Base-by-base conservation (phyloP, 1,284 basidiomycete genomes). In the Sporisorium exsertum region DNA sequence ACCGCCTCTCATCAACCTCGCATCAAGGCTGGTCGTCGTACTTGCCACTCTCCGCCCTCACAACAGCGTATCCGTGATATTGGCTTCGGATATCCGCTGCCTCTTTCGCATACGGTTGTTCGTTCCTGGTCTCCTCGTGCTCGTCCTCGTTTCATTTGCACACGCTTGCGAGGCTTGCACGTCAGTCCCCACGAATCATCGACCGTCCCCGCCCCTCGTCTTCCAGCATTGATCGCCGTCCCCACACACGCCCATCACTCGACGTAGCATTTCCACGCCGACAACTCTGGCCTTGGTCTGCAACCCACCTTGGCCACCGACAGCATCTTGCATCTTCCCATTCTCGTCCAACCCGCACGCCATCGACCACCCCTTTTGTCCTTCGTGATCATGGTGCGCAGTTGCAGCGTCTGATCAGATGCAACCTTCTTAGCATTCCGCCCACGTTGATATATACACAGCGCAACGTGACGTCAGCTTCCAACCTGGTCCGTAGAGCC, bases 391-490 rank as follows among this genome's bases (percentile, higher is more conserved):
- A 49, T 49, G 47, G 26, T 49, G 47, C 47, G 47, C 47, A 18
- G 10, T n/a, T 27, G 47, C n/a, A 29, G 7, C 27, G 16, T 49
- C 47, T 49, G 47, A 49, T 49, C 16, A 27, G 27, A n/a, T 29
- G 27, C 47, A 18, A 8, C n/a, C 16, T 49, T 49, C n/a, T 13
- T n/a, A 16, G 27, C 27, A 18, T 49, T n/a, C 22, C 47, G 4
- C 47, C 47, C 47, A 49, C 47, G 47, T n/a, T 29, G 47, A 29
- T 10, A 5, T 32, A 5, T 32, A 29, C 24, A 47, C n/a, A 16
- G 47, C 27, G 18, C 47, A 49, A 49, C 47, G 22, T 49, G 47
- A 49, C 47, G 47, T 49, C 47, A 49, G 47, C 47, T 2, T 40
- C 37, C 18, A 29, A 27, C 26, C 15, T 47, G 3, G 16, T 29